Evolutionary conservation across 2,329 filamentous ascomycete species (phyloP).

Genomic region (Scedosporium dehoogii): DNA sequence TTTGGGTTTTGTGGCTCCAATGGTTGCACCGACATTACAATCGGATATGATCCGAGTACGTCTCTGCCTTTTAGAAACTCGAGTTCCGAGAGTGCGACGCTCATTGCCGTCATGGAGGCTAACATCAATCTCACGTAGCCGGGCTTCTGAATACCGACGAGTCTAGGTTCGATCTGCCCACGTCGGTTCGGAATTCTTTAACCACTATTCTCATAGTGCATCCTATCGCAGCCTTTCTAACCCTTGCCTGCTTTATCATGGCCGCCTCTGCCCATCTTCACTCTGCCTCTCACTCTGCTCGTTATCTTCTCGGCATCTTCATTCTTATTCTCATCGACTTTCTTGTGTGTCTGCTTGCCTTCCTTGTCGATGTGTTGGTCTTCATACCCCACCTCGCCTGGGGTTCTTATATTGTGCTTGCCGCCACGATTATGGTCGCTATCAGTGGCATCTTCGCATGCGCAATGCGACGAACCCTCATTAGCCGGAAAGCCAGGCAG

Average conservation of each 20-base stretch:
- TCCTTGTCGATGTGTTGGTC: conserved; percentile 85
- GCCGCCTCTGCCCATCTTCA: conserved; percentile 78
- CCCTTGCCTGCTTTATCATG: conserved; percentile 73
- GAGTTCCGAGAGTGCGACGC: background rate
- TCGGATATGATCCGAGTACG: conserved; percentile 82
- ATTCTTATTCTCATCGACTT: conserved; percentile 82
- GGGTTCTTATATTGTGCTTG: conserved; percentile 90
- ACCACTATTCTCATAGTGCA: conserved; percentile 87
- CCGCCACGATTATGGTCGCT: conserved; percentile 75
- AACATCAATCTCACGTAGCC: background rate
- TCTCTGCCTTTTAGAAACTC: background rate
- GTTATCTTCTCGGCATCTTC: conserved; percentile 75
- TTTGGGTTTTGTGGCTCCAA: conserved; percentile 69
- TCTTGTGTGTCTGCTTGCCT: conserved; percentile 72
- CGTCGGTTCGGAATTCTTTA: conserved; percentile 49
- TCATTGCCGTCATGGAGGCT: background rate
- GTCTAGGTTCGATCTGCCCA: conserved; percentile 46
- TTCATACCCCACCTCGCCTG: conserved; percentile 91
- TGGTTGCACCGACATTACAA: conserved; percentile 60
- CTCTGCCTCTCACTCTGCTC: conserved; percentile 76
- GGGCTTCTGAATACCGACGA: conserved; percentile 17
- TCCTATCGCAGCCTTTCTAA: conserved; percentile 78
- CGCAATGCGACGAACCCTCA: conserved; percentile 85
- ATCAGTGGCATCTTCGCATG: conserved; percentile 79
- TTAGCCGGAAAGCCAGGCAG: conserved; percentile 87